Base-by-base conservation (phyloP, 2,329 filamentous ascomycete genomes). In the Aspergillus sclerotialis region DNA sequence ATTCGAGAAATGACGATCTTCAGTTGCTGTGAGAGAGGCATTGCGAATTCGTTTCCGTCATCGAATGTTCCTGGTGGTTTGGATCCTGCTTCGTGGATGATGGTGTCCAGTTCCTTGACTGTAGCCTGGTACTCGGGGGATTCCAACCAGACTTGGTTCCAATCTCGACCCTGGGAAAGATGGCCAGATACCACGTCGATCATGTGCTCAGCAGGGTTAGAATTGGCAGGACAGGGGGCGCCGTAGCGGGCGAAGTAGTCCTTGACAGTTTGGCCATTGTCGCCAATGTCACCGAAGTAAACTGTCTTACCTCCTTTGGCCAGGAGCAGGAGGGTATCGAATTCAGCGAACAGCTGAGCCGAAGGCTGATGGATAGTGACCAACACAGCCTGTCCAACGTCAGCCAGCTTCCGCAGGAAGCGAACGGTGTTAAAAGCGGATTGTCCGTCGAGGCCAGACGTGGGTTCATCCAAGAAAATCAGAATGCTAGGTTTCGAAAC, bases 301-400 rank as follows among this genome's bases (percentile, higher is more conserved):
- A 82, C 80, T 0, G 75, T 80, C 49, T 80, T 80, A n/a, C 78
- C 80, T 8, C 78, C 78, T 4, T 70, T 76, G 33, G 79, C 78
- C 7, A 84, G 65, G 1, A 78, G 73, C 2, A 84, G 67, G 2
- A 84, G 72, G 63, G 80, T 80, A 48, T 84, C 80, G 53, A 84
- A 84, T 50, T 84, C 71, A 40, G 81, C 71, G 33, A 84, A 78
- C 3, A 84, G 64, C 13, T 80, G 69, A 1, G 76, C 77, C 6
- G 74, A 79, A 4, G 80, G 80, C 46, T 84, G 80, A 48, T 84
- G 80, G 31, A 84, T 83, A 0, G 80, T 84, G 46, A 80, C 82
- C 21, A 84, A 61, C 28, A 84, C 80, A 3, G 80, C 79, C 48
- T 84, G 78, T 1, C 80, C 80, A 14, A 76, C 74, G 9, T 68